A percentile compares a stretch with the other conserved stretches of the same genome.
Conservation (phyloP, 306 rosid genomes). For the Canavalia gladiata region DNA sequence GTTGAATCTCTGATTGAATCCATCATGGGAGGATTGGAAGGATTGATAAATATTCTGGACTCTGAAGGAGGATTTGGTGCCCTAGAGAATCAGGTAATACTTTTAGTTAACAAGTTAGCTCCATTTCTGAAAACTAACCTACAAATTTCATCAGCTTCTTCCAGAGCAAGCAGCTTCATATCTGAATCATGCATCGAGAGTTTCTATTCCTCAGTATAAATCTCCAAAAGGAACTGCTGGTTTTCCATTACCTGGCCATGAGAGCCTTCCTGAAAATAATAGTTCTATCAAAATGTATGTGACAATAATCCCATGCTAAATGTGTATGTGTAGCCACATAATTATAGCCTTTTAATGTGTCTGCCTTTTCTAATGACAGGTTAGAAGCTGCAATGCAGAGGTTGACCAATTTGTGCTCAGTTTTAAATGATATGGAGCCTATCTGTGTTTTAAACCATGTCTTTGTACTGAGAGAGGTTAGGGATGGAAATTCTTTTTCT, state of each 20-base stretch:
- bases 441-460: slow-evolving; percentile 96
- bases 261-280: slow-evolving; percentile 96
- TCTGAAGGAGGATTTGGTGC: slow-evolving; percentile 99
- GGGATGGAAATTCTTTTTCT: slow-evolving; percentile 43
- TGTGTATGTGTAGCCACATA: slow-evolving; percentile 29
- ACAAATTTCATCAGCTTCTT: slow-evolving; percentile 78
- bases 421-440: slow-evolving; percentile 98
- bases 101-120: slow-evolving; percentile 41
- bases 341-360: slow-evolving; percentile 33
- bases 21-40: slow-evolving; percentile 99
- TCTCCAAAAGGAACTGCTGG: slow-evolving; percentile 86
- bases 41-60: slow-evolving; percentile 93
- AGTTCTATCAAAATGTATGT: slow-evolving; percentile 90
- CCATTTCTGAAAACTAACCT: slow-evolving; percentile 53
- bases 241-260: slow-evolving; percentile 93
- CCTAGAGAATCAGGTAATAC: slow-evolving; percentile 86
- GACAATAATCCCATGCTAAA: slow-evolving; percentile 31
- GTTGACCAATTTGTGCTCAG: slow-evolving; percentile 93
- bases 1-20: slow-evolving; percentile 98
- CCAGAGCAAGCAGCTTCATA: slow-evolving; percentile 97
- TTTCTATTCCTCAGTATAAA: slow-evolving; percentile 73
- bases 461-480: slow-evolving; percentile 94
- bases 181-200: slow-evolving; percentile 86
- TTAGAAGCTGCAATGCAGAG: slow-evolving; percentile 99
- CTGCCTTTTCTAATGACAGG: slow-evolving; percentile 60